These are phyloP conservation scores for Cerioporus squamosus DNA, from an alignment of 1,284 basidiomycete genomes.

Conservation along the genomic window DNA sequence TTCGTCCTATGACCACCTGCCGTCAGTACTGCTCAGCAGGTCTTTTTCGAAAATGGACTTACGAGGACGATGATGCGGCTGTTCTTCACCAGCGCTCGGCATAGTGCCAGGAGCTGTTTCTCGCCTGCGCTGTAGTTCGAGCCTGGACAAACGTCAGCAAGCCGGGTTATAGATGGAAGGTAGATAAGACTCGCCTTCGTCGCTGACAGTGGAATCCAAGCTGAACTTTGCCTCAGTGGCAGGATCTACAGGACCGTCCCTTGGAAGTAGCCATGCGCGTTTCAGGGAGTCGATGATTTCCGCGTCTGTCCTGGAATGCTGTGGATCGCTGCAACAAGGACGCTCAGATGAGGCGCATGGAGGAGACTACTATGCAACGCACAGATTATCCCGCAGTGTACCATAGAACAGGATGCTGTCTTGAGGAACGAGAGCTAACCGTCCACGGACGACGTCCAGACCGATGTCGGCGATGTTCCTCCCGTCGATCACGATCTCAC, in stretches of 20 bases:
- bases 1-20: constrained; percentile 53
- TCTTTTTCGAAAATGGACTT: constrained; percentile 19
- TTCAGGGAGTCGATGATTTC: constrained; percentile 57
- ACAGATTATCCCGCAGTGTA: constrained; percentile 73
- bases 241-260: constrained; percentile 51
- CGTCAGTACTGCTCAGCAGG: too few relatives aligned
- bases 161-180: background rate
- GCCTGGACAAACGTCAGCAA: constrained; percentile 39
- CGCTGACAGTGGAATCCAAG: constrained; percentile 63
- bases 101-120: constrained; percentile 76
- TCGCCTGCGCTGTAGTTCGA: constrained; percentile 81
- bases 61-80: constrained; percentile 74
- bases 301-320: constrained; percentile 53
- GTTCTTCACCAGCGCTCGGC: constrained; percentile 72
- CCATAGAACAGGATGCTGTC: constrained; percentile 69
- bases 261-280: constrained; percentile 65
- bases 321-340: constrained; percentile 56
- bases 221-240: constrained; percentile 66
- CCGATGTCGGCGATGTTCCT: constrained; percentile 61
- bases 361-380: constrained; percentile 36
- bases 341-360: background rate
- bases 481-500: constrained; percentile 75
- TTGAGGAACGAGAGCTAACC: constrained; percentile 76
- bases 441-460: constrained; percentile 58
- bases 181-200: constrained; percentile 51